phyloP scores from a whole-genome alignment of 1,139 yeast genomes.

The Candida sp. region DNA sequence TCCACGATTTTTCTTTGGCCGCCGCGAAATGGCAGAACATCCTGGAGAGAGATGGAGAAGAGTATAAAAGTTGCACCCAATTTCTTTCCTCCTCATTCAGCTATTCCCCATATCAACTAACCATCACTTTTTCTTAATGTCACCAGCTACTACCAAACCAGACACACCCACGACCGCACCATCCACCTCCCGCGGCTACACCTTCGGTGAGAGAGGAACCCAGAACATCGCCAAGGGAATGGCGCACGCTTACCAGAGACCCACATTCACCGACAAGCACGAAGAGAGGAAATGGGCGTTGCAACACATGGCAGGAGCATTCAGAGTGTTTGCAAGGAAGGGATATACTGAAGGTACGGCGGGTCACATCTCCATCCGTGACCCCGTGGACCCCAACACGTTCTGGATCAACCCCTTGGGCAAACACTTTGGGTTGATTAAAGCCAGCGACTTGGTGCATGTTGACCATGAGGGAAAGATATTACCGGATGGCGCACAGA shows the following conservation, averaged over 20 bases:
- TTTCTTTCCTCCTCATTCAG: neutral
- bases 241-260: conserved; percentile 52
- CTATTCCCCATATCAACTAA: too few species aligned
- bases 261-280: conserved; percentile 52
- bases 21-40: too few species aligned
- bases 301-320: conserved; percentile 85
- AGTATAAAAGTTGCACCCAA: neutral
- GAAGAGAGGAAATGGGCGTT: conserved; percentile 65
- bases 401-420: conserved; percentile 85
- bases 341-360: conserved; percentile 81
- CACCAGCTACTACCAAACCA: conserved; percentile 9
- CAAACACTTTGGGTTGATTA: conserved; percentile 70
- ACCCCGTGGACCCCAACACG: conserved; percentile 70
- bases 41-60: neutral
- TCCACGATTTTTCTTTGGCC: too few species aligned
- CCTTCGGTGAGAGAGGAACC: conserved; percentile 42
- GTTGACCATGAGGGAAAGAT: conserved; percentile 75
- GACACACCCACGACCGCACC: conserved; percentile 11
- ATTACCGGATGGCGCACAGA: conserved; percentile 64
- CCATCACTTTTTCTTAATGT: conserved; percentile 6
- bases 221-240: conserved; percentile 56
- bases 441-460: conserved; percentile 76
- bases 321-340: conserved; percentile 74
- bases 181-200: conserved; percentile 53
- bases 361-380: conserved; percentile 82